These are phyloP conservation scores for Globisporangium okanoganense DNA, from an alignment of 352 stramenopile genomes.

Conservation along the genomic window DNA sequence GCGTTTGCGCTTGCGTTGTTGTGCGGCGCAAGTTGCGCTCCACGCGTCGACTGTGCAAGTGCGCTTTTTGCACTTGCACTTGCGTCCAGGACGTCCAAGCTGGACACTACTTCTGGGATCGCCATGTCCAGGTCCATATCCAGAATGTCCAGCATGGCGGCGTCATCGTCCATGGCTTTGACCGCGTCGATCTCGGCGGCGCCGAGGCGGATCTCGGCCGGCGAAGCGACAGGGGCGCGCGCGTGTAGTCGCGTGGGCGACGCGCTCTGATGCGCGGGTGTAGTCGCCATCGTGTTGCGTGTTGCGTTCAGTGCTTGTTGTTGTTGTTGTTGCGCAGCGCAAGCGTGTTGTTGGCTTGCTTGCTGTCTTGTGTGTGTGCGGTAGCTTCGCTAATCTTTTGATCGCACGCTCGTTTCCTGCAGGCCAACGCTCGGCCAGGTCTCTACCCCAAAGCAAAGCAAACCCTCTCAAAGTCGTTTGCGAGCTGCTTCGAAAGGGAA, in stretches of 20 bases:
- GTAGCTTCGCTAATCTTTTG: conserved; percentile 22
- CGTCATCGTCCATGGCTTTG: conserved; percentile 14
- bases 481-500: conserved; percentile 9
- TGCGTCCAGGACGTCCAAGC: background rate
- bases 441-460: conserved; percentile 4
- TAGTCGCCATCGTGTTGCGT: conserved; percentile 7
- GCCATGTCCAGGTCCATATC: conserved; percentile 14
- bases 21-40: background rate
- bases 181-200: conserved; percentile 19
- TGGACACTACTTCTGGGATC: conserved; percentile 4
- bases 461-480: background rate
- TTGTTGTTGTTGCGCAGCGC: background rate
- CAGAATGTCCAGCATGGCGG: conserved; percentile 15
- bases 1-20: background rate
- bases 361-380: conserved; percentile 8
- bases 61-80: background rate
- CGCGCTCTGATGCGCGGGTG: conserved; percentile 9
- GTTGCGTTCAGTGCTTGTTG: background rate
- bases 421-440: conserved; percentile 10
- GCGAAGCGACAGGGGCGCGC: conserved; percentile 1
- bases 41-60: background rate
- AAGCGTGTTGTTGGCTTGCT: background rate
- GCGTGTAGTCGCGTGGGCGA: conserved; percentile 3
- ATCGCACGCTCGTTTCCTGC: conserved; percentile 16
- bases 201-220: background rate